These are phyloP conservation scores for Serendipita sp. DNA, from an alignment of 768 basidiomycete species.

Conservation along the genomic window DNA sequence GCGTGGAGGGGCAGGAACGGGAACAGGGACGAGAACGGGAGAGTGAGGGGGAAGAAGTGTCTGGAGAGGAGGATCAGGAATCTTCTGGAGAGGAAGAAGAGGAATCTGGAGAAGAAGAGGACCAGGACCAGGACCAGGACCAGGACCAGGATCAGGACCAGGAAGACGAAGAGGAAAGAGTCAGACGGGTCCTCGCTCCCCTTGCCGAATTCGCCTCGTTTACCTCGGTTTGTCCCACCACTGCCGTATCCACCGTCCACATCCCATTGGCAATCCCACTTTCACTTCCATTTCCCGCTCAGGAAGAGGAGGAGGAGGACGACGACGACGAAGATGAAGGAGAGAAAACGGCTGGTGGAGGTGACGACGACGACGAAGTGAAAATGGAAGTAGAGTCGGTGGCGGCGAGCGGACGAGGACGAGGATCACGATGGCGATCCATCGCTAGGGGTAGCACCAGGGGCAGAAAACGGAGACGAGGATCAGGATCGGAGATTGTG, in stretches of 20 bases:
- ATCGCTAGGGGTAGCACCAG: no score
- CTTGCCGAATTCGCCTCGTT: background rate
- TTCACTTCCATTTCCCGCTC: background rate
- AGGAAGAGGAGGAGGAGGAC: no score
- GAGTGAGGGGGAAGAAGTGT: no score
- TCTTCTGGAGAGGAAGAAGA: background rate
- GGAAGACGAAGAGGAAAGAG: slow-evolving; percentile 1
- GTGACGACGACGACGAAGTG: no score
- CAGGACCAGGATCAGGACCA: background rate
- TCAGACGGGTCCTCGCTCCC: background rate
- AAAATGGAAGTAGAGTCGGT: no score
- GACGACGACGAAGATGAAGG: no score
- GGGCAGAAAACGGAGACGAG: no score
- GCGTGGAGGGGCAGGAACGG: no score
- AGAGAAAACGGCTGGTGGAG: no score
- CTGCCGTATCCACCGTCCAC: background rate
- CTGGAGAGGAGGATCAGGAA: background rate
- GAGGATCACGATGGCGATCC: no score
- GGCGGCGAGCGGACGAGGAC: no score
- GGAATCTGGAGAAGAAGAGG: background rate
- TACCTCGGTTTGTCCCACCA: background rate
- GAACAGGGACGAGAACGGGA: no score
- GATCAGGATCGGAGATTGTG: background rate
- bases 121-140: background rate
- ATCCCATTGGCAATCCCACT: background rate